Percentiles rank a stretch among this genome's conserved stretches.
These are phyloP conservation scores for Penicillium soppii DNA, from an alignment of 495 filamentous ascomycete genomes.

Conservation along the genomic window DNA sequence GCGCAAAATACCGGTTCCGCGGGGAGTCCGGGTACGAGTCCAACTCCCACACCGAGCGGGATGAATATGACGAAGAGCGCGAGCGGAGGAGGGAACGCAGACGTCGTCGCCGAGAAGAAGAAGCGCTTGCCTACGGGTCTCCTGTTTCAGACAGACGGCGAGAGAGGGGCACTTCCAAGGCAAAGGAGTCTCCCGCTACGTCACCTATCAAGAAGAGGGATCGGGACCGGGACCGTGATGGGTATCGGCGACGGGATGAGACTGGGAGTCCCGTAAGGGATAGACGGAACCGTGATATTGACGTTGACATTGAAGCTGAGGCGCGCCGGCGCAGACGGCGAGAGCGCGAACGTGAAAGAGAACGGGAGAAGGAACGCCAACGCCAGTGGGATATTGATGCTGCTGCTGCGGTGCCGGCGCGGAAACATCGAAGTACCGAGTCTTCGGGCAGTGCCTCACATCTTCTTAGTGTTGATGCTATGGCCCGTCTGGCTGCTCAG, in stretches of 20 bases:
- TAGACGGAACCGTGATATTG: constrained; percentile 16
- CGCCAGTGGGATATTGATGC: constrained; percentile 15
- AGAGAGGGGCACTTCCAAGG: constrained; percentile 30
- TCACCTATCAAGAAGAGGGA: constrained; percentile 33
- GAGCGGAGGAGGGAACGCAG: constrained; percentile 13
- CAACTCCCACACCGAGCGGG: constrained; percentile 10
- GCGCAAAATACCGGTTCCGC: constrained; percentile 21
- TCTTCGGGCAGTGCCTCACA: constrained; percentile 41
- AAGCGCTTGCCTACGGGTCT: constrained; percentile 11
- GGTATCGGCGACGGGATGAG: constrained; percentile 17
- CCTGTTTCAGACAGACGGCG: constrained; percentile 15
- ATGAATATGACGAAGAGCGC: constrained; percentile 20
- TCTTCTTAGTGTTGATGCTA: constrained; percentile 49
- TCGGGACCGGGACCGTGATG: constrained; percentile 30
- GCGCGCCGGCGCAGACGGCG: constrained; percentile 20
- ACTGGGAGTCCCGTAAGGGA: constrained; percentile 23
- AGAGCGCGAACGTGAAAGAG: constrained; percentile 18
- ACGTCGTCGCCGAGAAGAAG: constrained; percentile 13
- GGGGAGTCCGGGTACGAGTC: constrained; percentile 26
- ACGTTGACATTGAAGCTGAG: constrained; percentile 12
- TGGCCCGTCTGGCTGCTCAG: constrained; percentile 60
- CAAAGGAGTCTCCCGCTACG: constrained; percentile 36
- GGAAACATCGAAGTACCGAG: constrained; percentile 41
- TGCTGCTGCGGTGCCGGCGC: constrained; percentile 14
- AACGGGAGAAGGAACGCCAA: constrained; percentile 14